Evolutionary conservation across 805 yeast species (phyloP).

Genomic region (Nakazawaea populi): DNA sequence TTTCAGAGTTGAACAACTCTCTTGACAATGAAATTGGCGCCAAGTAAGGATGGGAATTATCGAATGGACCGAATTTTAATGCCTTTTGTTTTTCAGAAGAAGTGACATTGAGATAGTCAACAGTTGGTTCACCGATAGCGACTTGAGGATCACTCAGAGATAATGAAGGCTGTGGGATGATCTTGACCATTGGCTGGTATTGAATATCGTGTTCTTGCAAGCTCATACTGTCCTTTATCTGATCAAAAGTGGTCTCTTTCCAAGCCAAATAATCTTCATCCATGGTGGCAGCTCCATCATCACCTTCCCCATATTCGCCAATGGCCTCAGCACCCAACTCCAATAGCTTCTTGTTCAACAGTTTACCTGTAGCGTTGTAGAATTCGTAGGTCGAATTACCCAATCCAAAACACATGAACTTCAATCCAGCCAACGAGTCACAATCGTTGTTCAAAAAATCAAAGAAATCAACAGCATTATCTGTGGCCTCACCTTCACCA

Average conservation of each 20-base stretch:
- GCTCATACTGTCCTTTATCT: constrained; percentile 55
- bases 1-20: constrained; percentile 62
- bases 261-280: constrained; percentile 93
- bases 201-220: constrained; percentile 75
- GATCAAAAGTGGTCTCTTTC: constrained; percentile 75
- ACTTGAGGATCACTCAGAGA: constrained; percentile 30
- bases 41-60: constrained; percentile 74
- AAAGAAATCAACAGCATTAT: constrained; percentile 79
- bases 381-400: constrained; percentile 95
- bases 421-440: constrained; percentile 48
- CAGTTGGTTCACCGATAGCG: constrained; percentile 79
- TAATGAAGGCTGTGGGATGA: constrained; percentile 31
- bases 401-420: constrained; percentile 78
- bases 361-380: constrained; percentile 77
- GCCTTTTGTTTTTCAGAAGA: constrained; percentile 23
- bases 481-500: constrained; percentile 99
- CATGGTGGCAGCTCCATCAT: constrained; percentile 90
- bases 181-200: constrained; percentile 65
- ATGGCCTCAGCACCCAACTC: constrained; percentile 68
- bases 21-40: constrained; percentile 56
- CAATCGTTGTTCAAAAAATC: constrained; percentile 60
- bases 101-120: constrained; percentile 38
- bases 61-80: constrained; percentile 65
- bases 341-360: constrained; percentile 43
- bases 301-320: constrained; percentile 86